Percentiles rank a stretch among this genome's conserved stretches.
phyloP scores from a whole-genome alignment of 2,329 filamentous ascomycete species.

The Cryphonectria parasitica region DNA sequence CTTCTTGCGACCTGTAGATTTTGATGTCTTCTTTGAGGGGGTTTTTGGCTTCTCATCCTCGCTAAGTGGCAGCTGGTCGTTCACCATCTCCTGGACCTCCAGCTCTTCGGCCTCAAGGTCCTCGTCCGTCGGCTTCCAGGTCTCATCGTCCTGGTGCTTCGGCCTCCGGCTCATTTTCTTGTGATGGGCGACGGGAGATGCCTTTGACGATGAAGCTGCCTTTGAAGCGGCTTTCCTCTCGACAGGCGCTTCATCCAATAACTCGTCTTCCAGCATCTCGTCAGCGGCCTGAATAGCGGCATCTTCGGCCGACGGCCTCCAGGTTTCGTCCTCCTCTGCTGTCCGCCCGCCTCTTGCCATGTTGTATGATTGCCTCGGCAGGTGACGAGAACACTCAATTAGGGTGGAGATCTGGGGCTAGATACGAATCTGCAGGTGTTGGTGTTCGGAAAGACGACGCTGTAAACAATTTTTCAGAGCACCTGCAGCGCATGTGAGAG shows the following conservation, averaged over 20 bases:
- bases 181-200: slow-evolving; percentile 10
- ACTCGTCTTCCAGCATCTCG: slow-evolving; percentile 20
- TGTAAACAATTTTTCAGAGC: background rate
- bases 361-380: background rate
- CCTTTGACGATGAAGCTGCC: background rate
- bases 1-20: slow-evolving; percentile 14
- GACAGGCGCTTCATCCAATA: background rate
- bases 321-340: slow-evolving; percentile 17
- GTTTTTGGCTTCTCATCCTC: background rate
- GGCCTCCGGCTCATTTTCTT: slow-evolving; percentile 15
- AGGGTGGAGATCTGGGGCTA: background rate
- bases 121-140: slow-evolving; percentile 28
- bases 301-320: slow-evolving; percentile 27
- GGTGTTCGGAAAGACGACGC: background rate
- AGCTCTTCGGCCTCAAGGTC: slow-evolving; percentile 28
- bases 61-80: slow-evolving; percentile 19
- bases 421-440: background rate
- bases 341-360: slow-evolving; percentile 26
- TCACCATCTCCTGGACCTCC: slow-evolving; percentile 27
- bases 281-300: slow-evolving; percentile 17
- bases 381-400: background rate
- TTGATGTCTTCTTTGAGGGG: background rate
- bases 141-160: slow-evolving; percentile 22
- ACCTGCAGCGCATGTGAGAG: background rate
- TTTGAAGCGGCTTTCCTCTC: background rate